Evolutionary conservation across 192 early-diverging fungal species (phyloP).

Genomic region (Entomortierella chlamydospora): DNA sequence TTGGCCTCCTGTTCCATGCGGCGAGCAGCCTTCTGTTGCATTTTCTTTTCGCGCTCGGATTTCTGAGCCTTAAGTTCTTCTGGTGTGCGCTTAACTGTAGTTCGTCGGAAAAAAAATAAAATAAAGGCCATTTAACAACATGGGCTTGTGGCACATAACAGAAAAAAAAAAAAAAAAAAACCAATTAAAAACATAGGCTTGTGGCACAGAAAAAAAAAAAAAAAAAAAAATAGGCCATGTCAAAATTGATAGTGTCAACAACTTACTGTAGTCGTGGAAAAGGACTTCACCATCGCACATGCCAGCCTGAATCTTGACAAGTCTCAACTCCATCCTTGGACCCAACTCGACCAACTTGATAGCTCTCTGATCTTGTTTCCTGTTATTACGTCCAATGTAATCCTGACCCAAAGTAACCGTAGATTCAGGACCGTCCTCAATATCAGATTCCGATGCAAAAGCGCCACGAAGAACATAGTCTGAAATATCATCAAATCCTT

Average conservation of each 20-base stretch:
- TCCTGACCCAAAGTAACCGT: constrained; percentile 87
- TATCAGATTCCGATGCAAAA: constrained; percentile 86
- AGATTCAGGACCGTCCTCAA: constrained; percentile 91
- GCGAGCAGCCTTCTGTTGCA: constrained; percentile 74
- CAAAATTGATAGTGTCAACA: no score
- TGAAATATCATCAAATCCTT: constrained; percentile 87
- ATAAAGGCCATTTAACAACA: not conserved
- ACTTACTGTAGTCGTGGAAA: constrained; percentile 84
- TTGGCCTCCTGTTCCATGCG: constrained; percentile 86
- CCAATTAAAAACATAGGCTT: not conserved
- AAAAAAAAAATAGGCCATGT: not conserved
- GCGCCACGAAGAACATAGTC: constrained; percentile 86
- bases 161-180: not conserved
- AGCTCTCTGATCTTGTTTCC: constrained; percentile 82
- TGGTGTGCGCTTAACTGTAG: constrained; percentile 74
- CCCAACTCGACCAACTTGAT: constrained; percentile 91
- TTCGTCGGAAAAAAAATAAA: not conserved
- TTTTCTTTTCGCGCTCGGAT: constrained; percentile 67
- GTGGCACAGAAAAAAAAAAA: not conserved
- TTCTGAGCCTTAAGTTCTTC: constrained; percentile 78
- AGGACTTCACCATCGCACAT: constrained; percentile 94
- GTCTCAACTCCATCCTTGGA: constrained; percentile 85
- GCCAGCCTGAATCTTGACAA: constrained; percentile 92
- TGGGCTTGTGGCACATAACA: not conserved
- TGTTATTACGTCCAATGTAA: constrained; percentile 81